Conservation (phyloP, 495 filamentous ascomycete genomes). For the Aspergillus diversus region DNA sequence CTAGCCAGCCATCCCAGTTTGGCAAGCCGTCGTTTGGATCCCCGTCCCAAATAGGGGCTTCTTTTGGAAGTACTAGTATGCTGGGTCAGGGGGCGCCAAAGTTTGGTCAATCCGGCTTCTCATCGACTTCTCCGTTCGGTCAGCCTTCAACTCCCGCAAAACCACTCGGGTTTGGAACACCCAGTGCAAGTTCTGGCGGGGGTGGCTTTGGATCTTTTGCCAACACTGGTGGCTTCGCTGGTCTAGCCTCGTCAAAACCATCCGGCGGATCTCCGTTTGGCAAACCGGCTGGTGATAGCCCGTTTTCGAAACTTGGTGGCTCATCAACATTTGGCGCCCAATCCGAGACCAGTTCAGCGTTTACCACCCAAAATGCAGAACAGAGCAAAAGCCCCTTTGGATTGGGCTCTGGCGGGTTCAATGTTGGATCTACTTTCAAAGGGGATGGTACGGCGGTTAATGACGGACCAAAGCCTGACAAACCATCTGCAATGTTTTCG, state of each 20-base stretch:
- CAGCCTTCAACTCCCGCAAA: conserved; percentile 39
- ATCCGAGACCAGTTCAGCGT: conserved; percentile 34
- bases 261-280: conserved; percentile 34
- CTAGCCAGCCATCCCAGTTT: conserved; percentile 30
- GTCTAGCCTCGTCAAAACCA: conserved; percentile 36
- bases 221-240: conserved; percentile 35
- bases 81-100: conserved; percentile 28
- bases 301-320: conserved; percentile 26
- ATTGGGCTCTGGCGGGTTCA: conserved; percentile 59
- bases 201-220: conserved; percentile 45
- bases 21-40: conserved; percentile 28
- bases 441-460: conserved; percentile 67
- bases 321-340: conserved; percentile 36
- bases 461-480: conserved; percentile 57
- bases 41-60: conserved; percentile 34
- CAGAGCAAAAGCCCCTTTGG: conserved; percentile 55
- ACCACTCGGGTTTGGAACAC: conserved; percentile 29
- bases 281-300: conserved; percentile 24
- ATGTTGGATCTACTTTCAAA: conserved; percentile 80
- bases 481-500: conserved; percentile 38
- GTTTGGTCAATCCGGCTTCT: conserved; percentile 53
- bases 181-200: conserved; percentile 31
- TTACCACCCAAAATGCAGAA: conserved; percentile 41
- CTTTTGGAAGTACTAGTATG: conserved; percentile 36
- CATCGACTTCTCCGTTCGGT: conserved; percentile 47